Evolutionary conservation across 805 yeast genomes (phyloP), one percentile per base, ranked within the genome.

Genomic region (Wickerhamiella spandovensis): DNA sequence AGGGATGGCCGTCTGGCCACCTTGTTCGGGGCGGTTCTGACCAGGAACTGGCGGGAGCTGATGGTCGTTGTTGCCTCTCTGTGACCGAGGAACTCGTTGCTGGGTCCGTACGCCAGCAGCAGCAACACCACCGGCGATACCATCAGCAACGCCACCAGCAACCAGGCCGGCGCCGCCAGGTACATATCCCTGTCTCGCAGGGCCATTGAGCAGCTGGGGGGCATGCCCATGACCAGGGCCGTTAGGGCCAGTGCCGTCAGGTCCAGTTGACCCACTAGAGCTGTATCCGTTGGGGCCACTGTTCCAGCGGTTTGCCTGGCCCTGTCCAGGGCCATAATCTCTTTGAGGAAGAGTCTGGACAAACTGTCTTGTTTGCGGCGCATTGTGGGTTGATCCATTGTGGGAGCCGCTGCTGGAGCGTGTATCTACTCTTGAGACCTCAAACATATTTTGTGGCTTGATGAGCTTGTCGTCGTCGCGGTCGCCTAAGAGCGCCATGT

Each of bases 401-500:
- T 25, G 45, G 3, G 45, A 23, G 25, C 45, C 24, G 20, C 12
- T 23, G 45, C 24, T 24, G 12, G 45, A 43, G 5, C 20, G 39
- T 3, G 39, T 35, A 20, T 43, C 45, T 9, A 43, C 21, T 6
- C 45, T 32, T 13, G 45, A 21, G 12, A 43, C 32, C 20, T 43
- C 32, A 17, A 43, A 43, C 45, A 43, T 43, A 15, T 43, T 22
- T 3, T 38, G 41, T 12, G 51, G 42, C 37, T 49, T 50, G 46
- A 51, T 18, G 13, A 52, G 50, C 48, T 55, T 52, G 28, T 55
- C 60, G 46, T 58, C 59, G 43, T 56, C 60, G 10, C 54, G 47
- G 18, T 50, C 55, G 6, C 20, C 8, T 10, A 43, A 12, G 6
- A 43, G 28, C 8, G 46, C 50, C 17, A 48, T 21, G 15, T 47